Base-by-base conservation (phyloP, 179 eudicot genomes). In the Heliamphora pulchella region DNA sequence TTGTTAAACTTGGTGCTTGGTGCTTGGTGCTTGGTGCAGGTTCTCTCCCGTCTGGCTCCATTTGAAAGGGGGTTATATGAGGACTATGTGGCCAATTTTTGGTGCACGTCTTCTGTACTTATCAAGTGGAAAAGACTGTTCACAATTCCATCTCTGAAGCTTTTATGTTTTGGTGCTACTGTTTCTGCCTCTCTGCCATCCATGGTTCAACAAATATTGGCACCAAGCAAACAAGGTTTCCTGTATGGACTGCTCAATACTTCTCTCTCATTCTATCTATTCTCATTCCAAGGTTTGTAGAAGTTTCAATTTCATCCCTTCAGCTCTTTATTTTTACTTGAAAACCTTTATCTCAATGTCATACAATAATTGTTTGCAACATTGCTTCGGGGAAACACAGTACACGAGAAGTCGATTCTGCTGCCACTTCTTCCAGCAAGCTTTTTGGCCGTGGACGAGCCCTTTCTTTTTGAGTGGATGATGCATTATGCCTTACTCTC, bases 51-150 rank as follows among this genome's bases (percentile, higher is more conserved):
- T 54, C 91, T 96, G 77, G 97, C 97, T 81, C 99, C 99, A 76
- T 96, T 96, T 75, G 98, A 92, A 79, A 91, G 98, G 84, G 99
- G 99, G 39, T 80, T 96, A 76, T 96, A 93, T 75, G 98, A 92
- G 85, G 98, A 96, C 81, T 96, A 93, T 77, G 99, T 96, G 57
- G 99, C 99, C 81, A 96, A 96, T 82, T 93, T 96, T 82, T 96
- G 99, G 98, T 92, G 99, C 88, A 89, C 97, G 20, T 86, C 97
- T 50, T 92, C 99, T 53, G 73, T 92, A 54, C 81, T 92, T 18
- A 79, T 92, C 63, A 96, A 96, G 80, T 94, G 98, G 99, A 92
- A 94, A 84, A 87, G 85, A 84, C 80, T 92, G 84, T 92, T 92
- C 83, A 55, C 90, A 41, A 86, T 87, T 55, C 91, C 80, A 57